Evolutionary conservation across 441 rosid genomes (phyloP).

Genomic region (Hura crepitans): DNA sequence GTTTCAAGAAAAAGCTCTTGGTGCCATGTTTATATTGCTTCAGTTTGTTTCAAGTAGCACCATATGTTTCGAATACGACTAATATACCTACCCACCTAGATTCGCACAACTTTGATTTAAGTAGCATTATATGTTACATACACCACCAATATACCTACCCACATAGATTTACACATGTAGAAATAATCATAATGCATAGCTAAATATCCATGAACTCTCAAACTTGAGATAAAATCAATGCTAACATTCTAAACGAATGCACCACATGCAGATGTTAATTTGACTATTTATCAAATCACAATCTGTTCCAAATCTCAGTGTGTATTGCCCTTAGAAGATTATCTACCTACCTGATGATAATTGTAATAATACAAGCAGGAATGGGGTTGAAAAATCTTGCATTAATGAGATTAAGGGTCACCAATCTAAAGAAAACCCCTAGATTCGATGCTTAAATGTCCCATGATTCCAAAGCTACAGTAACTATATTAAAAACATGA

Average conservation of each 20-base stretch:
- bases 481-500: background rate
- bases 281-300: background rate
- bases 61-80: background rate
- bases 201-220: background rate
- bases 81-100: background rate
- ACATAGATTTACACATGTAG: background rate
- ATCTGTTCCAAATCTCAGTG: background rate
- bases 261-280: background rate
- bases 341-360: background rate
- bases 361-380: background rate
- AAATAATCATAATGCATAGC: background rate
- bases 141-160: background rate
- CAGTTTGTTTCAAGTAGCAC: background rate
- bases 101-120: background rate
- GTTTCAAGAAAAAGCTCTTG: background rate
- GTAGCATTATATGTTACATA: background rate
- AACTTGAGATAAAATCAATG: background rate
- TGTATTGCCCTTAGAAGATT: background rate
- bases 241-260: background rate
- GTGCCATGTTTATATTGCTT: background rate
- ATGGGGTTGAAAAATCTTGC: background rate
- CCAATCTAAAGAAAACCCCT: background rate
- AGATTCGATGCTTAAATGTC: slow-evolving; percentile 6
- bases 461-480: background rate
- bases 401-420: background rate